Percentiles rank a stretch among this genome's conserved stretches.
Conservation (phyloP, 225 moss, liverwort and hornwort genomes). For the Marchantia polymorpha region DNA sequence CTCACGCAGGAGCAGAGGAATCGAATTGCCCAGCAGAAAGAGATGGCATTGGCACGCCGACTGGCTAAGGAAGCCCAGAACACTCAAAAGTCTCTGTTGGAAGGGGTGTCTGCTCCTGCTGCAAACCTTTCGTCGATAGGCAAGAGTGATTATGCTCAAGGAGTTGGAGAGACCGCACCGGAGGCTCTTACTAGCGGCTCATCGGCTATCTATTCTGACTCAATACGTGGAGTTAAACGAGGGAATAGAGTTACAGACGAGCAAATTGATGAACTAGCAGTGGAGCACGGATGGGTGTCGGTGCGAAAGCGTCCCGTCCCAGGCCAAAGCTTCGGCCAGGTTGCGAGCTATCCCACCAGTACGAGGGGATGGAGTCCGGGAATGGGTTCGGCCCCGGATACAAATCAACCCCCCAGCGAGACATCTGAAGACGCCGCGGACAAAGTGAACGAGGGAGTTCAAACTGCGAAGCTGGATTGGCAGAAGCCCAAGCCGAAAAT, state of each 20-base stretch:
- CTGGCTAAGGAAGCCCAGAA: slow-evolving; percentile 38
- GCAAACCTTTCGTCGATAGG: neutral
- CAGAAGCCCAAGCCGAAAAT: slow-evolving; percentile 21
- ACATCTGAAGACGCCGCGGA: neutral
- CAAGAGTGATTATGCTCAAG: neutral
- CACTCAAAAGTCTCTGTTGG: neutral
- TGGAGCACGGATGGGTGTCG: slow-evolving; percentile 63
- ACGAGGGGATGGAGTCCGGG: neutral
- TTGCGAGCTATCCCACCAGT: slow-evolving; percentile 24
- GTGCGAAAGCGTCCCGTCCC: slow-evolving; percentile 65
- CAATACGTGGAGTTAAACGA: neutral
- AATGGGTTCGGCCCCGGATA: neutral
- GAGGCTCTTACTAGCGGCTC: neutral
- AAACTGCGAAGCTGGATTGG: slow-evolving; percentile 17
- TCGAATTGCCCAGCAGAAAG: slow-evolving; percentile 69
- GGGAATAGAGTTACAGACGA: slow-evolving; percentile 1
- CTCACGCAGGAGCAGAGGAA: slow-evolving; percentile 51
- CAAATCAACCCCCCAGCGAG: neutral
- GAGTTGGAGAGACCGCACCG: neutral
- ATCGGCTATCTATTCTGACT: neutral
- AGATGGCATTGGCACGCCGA: slow-evolving; percentile 61
- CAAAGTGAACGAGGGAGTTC: slow-evolving; percentile 2
- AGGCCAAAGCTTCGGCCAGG: slow-evolving; percentile 47
- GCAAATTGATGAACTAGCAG: slow-evolving; percentile 11
- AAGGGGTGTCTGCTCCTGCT: neutral